Percentiles rank a stretch among this genome's conserved stretches.
These are phyloP conservation scores for Diaporthe ilicicola DNA, from an alignment of 2,329 filamentous ascomycete genomes.

Conservation along the genomic window DNA sequence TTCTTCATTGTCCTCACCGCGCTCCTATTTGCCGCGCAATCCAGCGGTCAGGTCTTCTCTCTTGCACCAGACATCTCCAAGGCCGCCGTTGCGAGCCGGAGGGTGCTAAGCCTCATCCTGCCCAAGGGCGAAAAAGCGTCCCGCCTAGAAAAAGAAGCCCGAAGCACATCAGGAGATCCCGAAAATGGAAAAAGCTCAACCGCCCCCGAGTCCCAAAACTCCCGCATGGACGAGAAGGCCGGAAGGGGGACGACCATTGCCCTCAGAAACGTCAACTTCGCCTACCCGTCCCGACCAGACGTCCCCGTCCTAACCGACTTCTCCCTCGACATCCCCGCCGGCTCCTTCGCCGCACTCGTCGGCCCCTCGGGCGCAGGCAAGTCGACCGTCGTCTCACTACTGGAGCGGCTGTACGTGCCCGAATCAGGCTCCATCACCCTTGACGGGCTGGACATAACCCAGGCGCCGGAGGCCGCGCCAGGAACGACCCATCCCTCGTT, in stretches of 20 bases:
- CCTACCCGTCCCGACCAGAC: slow-evolving; percentile 71
- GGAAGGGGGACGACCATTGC: slow-evolving; percentile 54
- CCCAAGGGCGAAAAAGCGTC: background rate
- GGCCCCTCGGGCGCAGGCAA: slow-evolving; percentile 74
- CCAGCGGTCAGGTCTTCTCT: slow-evolving; percentile 79
- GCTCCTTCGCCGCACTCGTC: slow-evolving; percentile 70
- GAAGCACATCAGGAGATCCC: background rate
- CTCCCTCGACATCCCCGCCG: slow-evolving; percentile 63
- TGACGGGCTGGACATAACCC: slow-evolving; percentile 56
- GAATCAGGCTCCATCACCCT: slow-evolving; percentile 51
- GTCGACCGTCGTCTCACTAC: slow-evolving; percentile 68
- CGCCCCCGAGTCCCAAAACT: background rate
- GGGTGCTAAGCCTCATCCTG: slow-evolving; percentile 60
- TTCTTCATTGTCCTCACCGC: slow-evolving; percentile 79
- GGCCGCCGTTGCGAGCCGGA: slow-evolving; percentile 67
- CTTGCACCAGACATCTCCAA: slow-evolving; percentile 78
- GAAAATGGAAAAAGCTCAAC: background rate
- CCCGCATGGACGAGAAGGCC: background rate
- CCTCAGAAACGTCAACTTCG: slow-evolving; percentile 69
- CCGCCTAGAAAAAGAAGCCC: background rate
- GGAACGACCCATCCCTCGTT: slow-evolving; percentile 49
- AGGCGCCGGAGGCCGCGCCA: slow-evolving; percentile 45
- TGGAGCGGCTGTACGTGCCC: slow-evolving; percentile 60
- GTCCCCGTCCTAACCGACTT: slow-evolving; percentile 64
- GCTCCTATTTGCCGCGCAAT: slow-evolving; percentile 76